phyloP scores from a whole-genome alignment of 2,329 filamentous ascomycete species.

The Ambrosiella beaveri region DNA sequence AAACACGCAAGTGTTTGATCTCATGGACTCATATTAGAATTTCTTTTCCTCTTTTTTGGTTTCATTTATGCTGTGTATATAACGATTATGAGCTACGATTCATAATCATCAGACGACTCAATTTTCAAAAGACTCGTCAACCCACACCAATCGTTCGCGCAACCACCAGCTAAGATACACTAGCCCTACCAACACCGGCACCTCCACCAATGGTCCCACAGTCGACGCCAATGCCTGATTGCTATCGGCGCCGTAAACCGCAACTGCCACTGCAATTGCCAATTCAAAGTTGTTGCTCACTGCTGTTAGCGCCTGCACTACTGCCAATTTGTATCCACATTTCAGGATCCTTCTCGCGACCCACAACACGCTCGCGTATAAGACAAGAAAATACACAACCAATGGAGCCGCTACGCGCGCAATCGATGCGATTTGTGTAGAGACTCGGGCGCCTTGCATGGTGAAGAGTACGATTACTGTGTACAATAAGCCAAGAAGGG shows the following conservation, averaged over 20 bases:
- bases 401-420: conserved; percentile 66
- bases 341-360: conserved; percentile 42
- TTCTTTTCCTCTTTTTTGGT: background rate
- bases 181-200: conserved; percentile 60
- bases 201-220: conserved; percentile 72
- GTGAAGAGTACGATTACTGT: conserved; percentile 78
- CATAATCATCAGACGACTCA: background rate
- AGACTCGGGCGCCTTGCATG: conserved; percentile 58
- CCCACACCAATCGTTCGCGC: conserved; percentile 22
- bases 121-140: background rate
- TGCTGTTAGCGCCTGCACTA: conserved; percentile 74
- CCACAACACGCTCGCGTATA: conserved; percentile 54
- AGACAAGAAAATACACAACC: conserved; percentile 59
- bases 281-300: conserved; percentile 90
- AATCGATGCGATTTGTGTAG: conserved; percentile 70
- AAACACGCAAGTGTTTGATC: conserved; percentile 6
- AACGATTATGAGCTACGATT: background rate
- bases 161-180: conserved; percentile 57
- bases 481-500: conserved; percentile 67
- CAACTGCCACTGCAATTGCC: conserved; percentile 73
- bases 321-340: conserved; percentile 52
- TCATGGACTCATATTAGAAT: conserved; percentile 6
- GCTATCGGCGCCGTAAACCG: conserved; percentile 60
- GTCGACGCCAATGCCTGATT: conserved; percentile 69
- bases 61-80: background rate